Evolutionary conservation across 2,329 filamentous ascomycete species (phyloP).

Genomic region (Furcasterigmium furcatum): DNA sequence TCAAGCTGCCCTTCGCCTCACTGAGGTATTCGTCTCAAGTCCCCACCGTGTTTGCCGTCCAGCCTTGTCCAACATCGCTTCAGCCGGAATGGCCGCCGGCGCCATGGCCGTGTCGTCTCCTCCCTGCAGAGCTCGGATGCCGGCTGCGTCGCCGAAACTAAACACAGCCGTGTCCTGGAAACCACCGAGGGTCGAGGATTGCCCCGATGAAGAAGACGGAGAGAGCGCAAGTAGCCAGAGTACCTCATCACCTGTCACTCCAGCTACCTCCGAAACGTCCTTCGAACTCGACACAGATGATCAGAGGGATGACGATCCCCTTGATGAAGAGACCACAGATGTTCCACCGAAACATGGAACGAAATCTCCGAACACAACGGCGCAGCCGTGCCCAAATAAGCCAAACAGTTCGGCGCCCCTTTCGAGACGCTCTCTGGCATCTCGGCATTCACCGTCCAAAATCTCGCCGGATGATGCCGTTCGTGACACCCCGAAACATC

Average conservation of each 20-base stretch:
- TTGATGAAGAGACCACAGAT: no score
- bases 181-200: neutral
- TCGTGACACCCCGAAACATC: constrained; percentile 3
- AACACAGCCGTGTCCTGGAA: neutral
- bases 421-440: neutral
- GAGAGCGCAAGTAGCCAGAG: neutral
- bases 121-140: neutral
- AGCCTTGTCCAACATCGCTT: neutral
- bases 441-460: no score
- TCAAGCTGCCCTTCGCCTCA: no score
- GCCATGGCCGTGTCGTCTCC: neutral
- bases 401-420: constrained; percentile 1
- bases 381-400: neutral
- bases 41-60: neutral
- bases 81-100: neutral
- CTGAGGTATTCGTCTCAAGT: neutral
- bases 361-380: no score
- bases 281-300: constrained; percentile 1
- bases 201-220: neutral
- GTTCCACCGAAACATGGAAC: no score
- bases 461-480: constrained; percentile 5
- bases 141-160: neutral
- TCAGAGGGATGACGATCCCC: constrained; percentile 1
- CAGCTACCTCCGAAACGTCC: neutral
- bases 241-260: neutral